Evolutionary conservation across 2,329 filamentous ascomycete species (phyloP), one percentile per base, ranked within the genome.

Genomic region (Venturia pyrina): DNA sequence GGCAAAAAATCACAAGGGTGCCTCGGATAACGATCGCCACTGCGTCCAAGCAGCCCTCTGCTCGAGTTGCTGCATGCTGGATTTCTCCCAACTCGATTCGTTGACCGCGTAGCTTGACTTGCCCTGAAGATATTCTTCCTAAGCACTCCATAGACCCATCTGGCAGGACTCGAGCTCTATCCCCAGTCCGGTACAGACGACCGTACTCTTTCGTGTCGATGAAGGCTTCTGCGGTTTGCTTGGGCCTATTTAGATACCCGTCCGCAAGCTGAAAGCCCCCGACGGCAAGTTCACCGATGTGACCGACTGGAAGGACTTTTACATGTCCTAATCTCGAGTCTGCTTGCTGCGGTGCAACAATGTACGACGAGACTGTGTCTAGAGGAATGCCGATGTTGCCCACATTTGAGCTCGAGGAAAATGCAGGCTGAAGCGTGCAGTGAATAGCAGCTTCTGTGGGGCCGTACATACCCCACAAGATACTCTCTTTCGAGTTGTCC

Each of bases 391-490:
- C 93, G 69, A 96, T 95, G 62, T 86, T 89, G 3, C 85, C 83
- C 5, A 87, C 84, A 2, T 84, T 80, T 8, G 83, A 84, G 24
- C 76, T 74, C 5, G 81, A 78, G 6, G 77, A 73, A 70, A 96
- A 87, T 0, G 80, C 78, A 0, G 87, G 79, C 69, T 91, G 87
- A 5, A 95, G 76, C 0, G 91, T 96, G 73, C 91, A 97, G 73
- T 97, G 93, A 66, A 97, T 96, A 0, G 92, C 87, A 8, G 91
- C 91, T 77, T 97, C 93, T 0, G 93, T 97, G 1, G 93, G 93
- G 0, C 93, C 93, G 73, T 97, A 97, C 91, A 96, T 96, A 43
- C 88, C 93, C 83, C 91, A 93, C 0, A 97, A 80, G 56, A 96
- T 87, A 69, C 89, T 87, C 1, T 79, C 73, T 8, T 76, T 77